These are phyloP conservation scores for Debaryomyces robertsiae DNA, from an alignment of 1,139 yeast genomes.

Conservation along the genomic window DNA sequence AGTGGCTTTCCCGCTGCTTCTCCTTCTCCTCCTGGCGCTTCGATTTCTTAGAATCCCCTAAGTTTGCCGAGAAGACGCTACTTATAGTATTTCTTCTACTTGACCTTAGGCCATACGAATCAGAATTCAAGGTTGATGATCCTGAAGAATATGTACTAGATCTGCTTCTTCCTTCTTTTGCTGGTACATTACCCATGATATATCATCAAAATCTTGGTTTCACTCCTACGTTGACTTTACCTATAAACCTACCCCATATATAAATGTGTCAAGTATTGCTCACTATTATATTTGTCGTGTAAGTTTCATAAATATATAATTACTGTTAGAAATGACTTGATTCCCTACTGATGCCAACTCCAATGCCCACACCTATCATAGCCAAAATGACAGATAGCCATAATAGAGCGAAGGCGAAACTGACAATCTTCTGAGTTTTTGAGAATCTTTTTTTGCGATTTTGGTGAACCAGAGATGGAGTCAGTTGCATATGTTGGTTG, in stretches of 20 bases:
- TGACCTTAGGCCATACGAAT: slow-evolving; percentile 10
- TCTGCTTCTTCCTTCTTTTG: slow-evolving; percentile 49
- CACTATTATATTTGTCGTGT: slow-evolving; percentile 6
- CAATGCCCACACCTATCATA: slow-evolving; percentile 47
- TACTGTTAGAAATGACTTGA: too few relatives aligned
- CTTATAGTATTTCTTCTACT: slow-evolving; percentile 25
- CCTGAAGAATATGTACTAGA: slow-evolving; percentile 20
- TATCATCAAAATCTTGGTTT: slow-evolving; percentile 1
- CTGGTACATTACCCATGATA: slow-evolving; percentile 62
- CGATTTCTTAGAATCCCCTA: slow-evolving; percentile 27
- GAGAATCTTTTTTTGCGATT: slow-evolving; percentile 25
- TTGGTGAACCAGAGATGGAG: slow-evolving; percentile 19
- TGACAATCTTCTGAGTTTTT: slow-evolving; percentile 33
- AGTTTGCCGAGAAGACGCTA: slow-evolving; percentile 15
- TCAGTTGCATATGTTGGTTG: slow-evolving; percentile 19
- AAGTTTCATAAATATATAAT: slow-evolving; percentile 1
- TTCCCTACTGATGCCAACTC: slow-evolving; percentile 23
- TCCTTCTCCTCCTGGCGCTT: slow-evolving; percentile 55
- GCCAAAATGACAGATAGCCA: slow-evolving; percentile 40
- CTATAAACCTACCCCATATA: neutral
- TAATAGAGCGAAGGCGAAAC: slow-evolving; percentile 34
- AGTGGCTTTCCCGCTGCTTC: slow-evolving; percentile 53
- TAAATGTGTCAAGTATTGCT: slow-evolving; percentile 3
- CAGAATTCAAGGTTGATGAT: slow-evolving; percentile 14
- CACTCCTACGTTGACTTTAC: neutral